Conservation (phyloP, 257 asterid species). For the Ophiorrhiza pumila region DNA sequence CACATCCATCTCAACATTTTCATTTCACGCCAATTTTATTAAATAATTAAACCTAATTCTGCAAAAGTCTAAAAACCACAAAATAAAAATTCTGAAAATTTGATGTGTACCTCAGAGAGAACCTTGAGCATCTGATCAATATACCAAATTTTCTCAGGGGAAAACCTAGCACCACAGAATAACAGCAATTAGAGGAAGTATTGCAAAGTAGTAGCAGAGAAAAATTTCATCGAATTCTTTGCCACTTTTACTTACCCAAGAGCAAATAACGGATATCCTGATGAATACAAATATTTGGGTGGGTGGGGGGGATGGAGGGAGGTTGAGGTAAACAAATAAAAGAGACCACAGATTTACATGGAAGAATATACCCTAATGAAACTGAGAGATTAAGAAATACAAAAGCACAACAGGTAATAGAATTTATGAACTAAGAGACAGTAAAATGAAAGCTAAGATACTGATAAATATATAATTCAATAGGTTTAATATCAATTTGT, state of each 20-base stretch:
- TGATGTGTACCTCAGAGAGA: constrained; percentile 67
- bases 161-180: constrained; percentile 63
- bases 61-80: constrained; percentile 11
- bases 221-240: constrained; percentile 8
- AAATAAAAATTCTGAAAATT: constrained; percentile 14
- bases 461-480: background rate
- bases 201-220: constrained; percentile 23
- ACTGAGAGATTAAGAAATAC: background rate
- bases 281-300: background rate
- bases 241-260: background rate
- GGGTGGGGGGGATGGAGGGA: background rate
- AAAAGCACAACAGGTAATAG: background rate
- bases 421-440: background rate
- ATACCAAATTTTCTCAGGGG: constrained; percentile 91
- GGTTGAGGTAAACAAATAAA: background rate
- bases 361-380: background rate
- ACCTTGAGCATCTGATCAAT: constrained; percentile 96
- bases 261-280: background rate
- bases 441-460: background rate
- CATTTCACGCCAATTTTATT: constrained; percentile 1
- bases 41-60: background rate
- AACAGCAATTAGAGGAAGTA: constrained; percentile 27
- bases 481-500: background rate
- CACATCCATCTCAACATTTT: too few relatives aligned
- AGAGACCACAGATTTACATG: background rate